phyloP scores from a whole-genome alignment of 768 basidiomycete genomes.

The Suillus ampliporus region DNA sequence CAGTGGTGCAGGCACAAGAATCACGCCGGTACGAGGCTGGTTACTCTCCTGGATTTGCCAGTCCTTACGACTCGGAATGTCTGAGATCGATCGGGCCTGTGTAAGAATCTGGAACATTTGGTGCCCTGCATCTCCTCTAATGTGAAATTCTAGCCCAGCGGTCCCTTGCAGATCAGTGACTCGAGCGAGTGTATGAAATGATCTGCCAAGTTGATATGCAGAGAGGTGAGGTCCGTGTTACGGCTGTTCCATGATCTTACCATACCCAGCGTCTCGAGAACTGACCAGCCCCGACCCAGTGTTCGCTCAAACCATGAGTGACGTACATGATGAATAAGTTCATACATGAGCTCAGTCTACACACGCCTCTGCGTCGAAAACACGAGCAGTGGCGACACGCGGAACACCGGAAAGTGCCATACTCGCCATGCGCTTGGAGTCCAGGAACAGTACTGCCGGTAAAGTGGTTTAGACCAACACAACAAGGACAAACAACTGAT shows the following conservation, averaged over 20 bases:
- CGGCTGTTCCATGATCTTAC: too few species aligned
- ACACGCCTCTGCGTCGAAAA: not conserved
- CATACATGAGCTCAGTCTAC: not conserved
- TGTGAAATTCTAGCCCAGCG: not conserved
- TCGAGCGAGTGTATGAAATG: not conserved
- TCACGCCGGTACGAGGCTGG: not conserved
- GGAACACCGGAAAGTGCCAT: not conserved
- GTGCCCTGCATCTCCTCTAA: constrained; percentile 4
- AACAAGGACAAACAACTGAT: too few species aligned
- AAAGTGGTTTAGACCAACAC: too few species aligned
- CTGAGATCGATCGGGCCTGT: not conserved
- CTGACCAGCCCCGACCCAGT: not conserved
- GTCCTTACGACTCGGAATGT: not conserved
- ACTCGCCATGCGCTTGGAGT: too few species aligned
- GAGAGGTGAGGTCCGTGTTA: too few species aligned
- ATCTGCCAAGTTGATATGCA: not conserved
- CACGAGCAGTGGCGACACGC: too few species aligned
- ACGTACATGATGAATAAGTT: not conserved
- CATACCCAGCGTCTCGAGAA: not conserved
- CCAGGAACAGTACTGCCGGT: too few species aligned
- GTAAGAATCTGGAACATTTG: not conserved
- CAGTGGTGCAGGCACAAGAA: constrained; percentile 1
- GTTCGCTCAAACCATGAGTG: not conserved
- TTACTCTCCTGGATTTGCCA: not conserved
- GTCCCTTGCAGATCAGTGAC: constrained; percentile 1